Evolutionary conservation across 441 rosid species (phyloP), one percentile per base, ranked within the genome.

Genomic region (Gossypium trilobum): DNA sequence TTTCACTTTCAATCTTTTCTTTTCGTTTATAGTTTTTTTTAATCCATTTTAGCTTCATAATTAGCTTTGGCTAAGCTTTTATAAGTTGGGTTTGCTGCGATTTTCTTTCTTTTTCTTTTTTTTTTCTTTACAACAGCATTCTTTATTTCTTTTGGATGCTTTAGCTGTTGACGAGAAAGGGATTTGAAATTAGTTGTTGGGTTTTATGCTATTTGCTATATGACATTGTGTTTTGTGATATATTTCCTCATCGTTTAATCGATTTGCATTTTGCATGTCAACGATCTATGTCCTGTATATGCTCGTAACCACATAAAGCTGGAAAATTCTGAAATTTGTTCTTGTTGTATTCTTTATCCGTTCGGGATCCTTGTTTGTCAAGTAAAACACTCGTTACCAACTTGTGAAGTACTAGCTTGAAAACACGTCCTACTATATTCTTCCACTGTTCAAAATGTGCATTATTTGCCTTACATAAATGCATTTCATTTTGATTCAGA

Each of bases 181-280:
- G 73, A 27, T 54, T 60, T n/a, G 56, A 55, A 25, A 14, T 74
- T 51, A 58, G 22, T 72, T 59, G 73, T 52, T 64, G 36, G 55
- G 73, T 7, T 51, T 22, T 25, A 50, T 56, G 39, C 4, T 51
- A 68, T 72, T 60, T 0, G 25, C 46, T 72, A 2, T 25, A 27
- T 22, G 75, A 14, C 75, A 71, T 74, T 72, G 70, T 14, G 27
- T 33, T 20, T 27, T 13, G 33, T 77, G 20, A 19, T 78, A 48
- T n/a, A n/a, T 9, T 50, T 48, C 17, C 52, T 51, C 54, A n/a
- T 36, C 8, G 36, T 31, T 36, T 36, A 68, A 56, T 61, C 10
- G 25, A 42, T 70, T 57, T 65, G 68, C 72, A 60, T 27, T 57
- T 72, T 82, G 87, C 84, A 82, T 85, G 85, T 69, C 68, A 29